Conservation (phyloP, 164 flowering plant genomes). For the Vitis vinifera region ASM3070453v1 NC_081822.1:7036501-7037000, state of each 20-base stretch:
- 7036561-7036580: background rate
- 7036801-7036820: conserved; percentile 10
- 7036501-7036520: too few species aligned
- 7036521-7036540: too few species aligned
- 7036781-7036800: background rate
- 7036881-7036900: conserved; percentile 45
- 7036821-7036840: conserved; percentile 10
- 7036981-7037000: too few species aligned
- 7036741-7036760: too few species aligned
- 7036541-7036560: background rate
- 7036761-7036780: too few species aligned
- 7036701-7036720: too few species aligned
- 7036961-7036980: background rate
- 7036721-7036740: too few species aligned
- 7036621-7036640: background rate
- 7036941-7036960: conserved; percentile 17
- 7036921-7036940: conserved; percentile 54
- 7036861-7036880: conserved; percentile 68
- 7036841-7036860: conserved; percentile 34
- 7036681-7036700: too few species aligned
- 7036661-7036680: too few species aligned
- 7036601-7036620: background rate
- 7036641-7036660: background rate
- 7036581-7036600: too few species aligned
- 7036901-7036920: conserved; percentile 53